Evolutionary conservation across 306 rosid genomes (phyloP).

Genomic region (apple (Malus domestica)): DNA sequence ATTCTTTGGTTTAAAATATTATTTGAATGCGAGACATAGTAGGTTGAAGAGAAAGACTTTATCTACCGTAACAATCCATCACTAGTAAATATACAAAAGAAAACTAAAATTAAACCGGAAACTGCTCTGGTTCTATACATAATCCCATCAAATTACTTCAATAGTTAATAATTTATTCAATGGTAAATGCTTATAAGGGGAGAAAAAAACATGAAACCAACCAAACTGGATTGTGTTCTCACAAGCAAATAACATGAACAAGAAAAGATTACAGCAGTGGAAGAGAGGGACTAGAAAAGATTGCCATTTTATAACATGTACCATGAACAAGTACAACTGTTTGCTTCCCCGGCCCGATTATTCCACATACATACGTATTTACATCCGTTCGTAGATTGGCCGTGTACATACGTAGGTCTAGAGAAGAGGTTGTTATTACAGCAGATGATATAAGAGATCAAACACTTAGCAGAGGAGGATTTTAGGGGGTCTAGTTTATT

Average conservation of each 20-base stretch:
- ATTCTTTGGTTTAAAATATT: too few relatives aligned
- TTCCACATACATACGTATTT: conserved; percentile 48
- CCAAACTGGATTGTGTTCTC: too few relatives aligned
- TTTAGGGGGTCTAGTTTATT: conserved; percentile 26
- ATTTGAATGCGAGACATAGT: too few relatives aligned
- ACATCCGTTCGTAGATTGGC: conserved; percentile 39
- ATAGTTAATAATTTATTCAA: too few relatives aligned
- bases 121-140: too few relatives aligned
- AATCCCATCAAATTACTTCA: too few relatives aligned
- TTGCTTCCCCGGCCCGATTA: conserved; percentile 23
- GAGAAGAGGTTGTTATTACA: conserved; percentile 32
- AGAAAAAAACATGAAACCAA: too few relatives aligned
- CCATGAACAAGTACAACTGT: conserved; percentile 25
- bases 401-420: conserved; percentile 6
- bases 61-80: not conserved
- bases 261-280: not conserved
- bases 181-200: too few relatives aligned
- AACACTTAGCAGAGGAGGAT: conserved; percentile 7
- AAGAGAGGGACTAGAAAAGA: not conserved
- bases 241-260: too few relatives aligned
- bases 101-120: too few relatives aligned
- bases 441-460: conserved; percentile 23
- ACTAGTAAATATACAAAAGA: too few relatives aligned
- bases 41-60: accelerated
- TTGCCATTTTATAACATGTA: conserved; percentile 21